Evolutionary conservation across 2,329 filamentous ascomycete genomes (phyloP), one percentile per base, ranked within the genome.

Genomic region (Saccharata proteae): DNA sequence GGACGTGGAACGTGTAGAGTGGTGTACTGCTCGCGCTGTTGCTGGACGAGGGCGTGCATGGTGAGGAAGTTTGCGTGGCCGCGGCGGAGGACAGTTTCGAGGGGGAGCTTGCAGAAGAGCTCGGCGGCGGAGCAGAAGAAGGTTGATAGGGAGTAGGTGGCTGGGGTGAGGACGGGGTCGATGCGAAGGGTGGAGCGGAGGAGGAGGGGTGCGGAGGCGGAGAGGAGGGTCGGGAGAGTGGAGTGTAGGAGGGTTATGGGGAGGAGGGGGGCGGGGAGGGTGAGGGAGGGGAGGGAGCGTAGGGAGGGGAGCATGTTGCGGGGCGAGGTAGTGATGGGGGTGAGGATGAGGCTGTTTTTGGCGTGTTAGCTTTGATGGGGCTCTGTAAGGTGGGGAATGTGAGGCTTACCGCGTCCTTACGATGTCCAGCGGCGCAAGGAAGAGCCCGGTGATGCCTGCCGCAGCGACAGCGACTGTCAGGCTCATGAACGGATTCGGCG

Each of bases 71-170:
- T 67, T 37, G 90, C 78, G 55, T 98, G 90, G 4, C 83, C 88
- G 37, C 90, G 74, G 28, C 90, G 77, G 6, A 96, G 69, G 11
- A 93, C 80, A 1, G 88, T 96, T 58, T 98, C 90, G 4, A 96
- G 65, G 0, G 90, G 90, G 9, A 96, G 72, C 48, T 88, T 86
- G 42, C 93, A 57, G 45, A 90, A 80, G 18, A 96, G 71, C 29
- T 93, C 86, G 2, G 75, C 67, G 1, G 77, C 76, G 3, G 82
- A 85, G 10, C 82, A 75, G 42, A 82, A 65, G 57, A 96, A 93
- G 32, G 82, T 82, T 47, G 76, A 74, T 26, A 93, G 52, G 13
- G 79, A 83, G 64, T 92, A 96, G 10, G 80, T 71, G 25, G 76
- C 75, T 0, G 90, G 86, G 5, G 83, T 84, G 17, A 79, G 61